phyloP scores from a whole-genome alignment of 2,329 filamentous ascomycete genomes.

The Aureobasidium sp. region DNA sequence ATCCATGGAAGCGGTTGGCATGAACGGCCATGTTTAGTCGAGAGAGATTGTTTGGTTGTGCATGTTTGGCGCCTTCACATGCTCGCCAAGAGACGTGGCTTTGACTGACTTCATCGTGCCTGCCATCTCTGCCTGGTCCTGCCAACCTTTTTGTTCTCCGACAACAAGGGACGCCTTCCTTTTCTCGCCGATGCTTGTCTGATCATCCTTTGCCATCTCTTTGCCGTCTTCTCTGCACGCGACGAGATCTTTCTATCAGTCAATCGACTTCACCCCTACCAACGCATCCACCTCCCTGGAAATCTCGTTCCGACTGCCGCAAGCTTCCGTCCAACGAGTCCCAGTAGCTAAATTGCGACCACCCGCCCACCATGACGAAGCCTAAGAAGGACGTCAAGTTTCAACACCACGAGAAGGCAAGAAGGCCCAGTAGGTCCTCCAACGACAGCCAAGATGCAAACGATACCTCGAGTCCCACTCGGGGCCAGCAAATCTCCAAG shows the following conservation, averaged over 20 bases:
- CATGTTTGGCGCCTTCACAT: background rate
- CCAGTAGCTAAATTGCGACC: background rate
- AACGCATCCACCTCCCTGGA: background rate
- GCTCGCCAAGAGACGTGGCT: background rate
- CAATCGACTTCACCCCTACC: too few species aligned
- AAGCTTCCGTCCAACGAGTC: background rate
- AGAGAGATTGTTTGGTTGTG: background rate
- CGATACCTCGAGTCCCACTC: slow-evolving; percentile 41
- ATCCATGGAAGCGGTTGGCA: slow-evolving; percentile 15
- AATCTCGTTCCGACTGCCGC: background rate
- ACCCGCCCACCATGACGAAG: slow-evolving; percentile 35
- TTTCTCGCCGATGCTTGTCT: background rate
- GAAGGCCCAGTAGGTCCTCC: slow-evolving; percentile 55
- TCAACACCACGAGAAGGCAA: slow-evolving; percentile 44
- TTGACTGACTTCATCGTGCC: background rate
- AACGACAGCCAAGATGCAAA: slow-evolving; percentile 49
- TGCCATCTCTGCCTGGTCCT: background rate
- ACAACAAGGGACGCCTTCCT: background rate
- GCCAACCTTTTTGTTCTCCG: background rate
- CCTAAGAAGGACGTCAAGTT: slow-evolving; percentile 54
- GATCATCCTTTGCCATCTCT: background rate
- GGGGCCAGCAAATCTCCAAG: slow-evolving; percentile 27
- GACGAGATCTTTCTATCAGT: background rate
- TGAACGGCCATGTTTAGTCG: background rate
- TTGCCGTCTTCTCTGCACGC: background rate